Evolutionary conservation across 2,329 filamentous ascomycete genomes (phyloP).

Genomic region (Colletotrichum falcatum): DNA sequence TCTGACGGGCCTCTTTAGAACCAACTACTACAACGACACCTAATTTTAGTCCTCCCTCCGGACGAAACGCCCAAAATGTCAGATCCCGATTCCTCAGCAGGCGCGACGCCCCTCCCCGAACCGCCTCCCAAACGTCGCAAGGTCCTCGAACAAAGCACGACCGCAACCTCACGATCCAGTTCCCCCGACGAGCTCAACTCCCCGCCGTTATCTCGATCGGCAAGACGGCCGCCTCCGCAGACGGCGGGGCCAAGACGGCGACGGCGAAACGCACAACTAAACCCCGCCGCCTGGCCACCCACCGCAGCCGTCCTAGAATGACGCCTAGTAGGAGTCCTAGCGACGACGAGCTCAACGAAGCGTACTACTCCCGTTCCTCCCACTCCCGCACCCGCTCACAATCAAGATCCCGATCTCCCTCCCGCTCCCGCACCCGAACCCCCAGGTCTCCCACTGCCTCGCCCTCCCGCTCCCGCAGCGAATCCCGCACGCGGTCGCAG

Average conservation of each 20-base stretch:
- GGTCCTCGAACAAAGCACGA: constrained; percentile 55
- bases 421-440: constrained; percentile 44
- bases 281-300: constrained; percentile 37
- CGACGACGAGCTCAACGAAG: constrained; percentile 43
- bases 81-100: constrained; percentile 43
- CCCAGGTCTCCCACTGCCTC: constrained; percentile 37
- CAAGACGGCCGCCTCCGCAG: neutral
- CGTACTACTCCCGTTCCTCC: constrained; percentile 42
- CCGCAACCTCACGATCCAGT: constrained; percentile 55
- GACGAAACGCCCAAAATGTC: constrained; percentile 45
- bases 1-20: neutral
- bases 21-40: neutral
- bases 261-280: constrained; percentile 17
- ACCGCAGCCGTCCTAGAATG: constrained; percentile 39
- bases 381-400: constrained; percentile 44
- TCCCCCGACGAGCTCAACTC: constrained; percentile 57
- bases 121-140: constrained; percentile 57
- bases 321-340: constrained; percentile 42
- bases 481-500: constrained; percentile 49
- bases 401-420: constrained; percentile 42
- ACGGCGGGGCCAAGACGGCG: neutral
- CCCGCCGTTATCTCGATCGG: neutral
- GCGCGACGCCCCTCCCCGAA: constrained; percentile 44
- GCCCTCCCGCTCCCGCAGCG: constrained; percentile 48
- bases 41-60: neutral